These are phyloP conservation scores for Emmonsia crescens DNA, from an alignment of 2,329 filamentous ascomycete genomes.

Conservation along the genomic window DNA sequence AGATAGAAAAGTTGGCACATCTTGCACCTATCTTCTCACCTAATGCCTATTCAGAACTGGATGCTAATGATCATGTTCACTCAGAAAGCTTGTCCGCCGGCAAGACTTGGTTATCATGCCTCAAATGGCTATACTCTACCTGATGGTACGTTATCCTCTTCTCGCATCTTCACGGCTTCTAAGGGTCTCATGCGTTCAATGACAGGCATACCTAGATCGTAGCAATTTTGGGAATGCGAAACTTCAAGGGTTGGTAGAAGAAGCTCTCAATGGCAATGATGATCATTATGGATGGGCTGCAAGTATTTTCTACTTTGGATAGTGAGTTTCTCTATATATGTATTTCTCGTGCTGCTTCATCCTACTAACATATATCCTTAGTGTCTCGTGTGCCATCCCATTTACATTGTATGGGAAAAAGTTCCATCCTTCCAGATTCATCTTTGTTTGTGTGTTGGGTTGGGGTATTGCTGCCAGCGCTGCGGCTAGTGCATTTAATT, in stretches of 20 bases:
- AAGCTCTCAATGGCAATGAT: conserved; percentile 8
- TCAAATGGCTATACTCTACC: conserved; percentile 10
- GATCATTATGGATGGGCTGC: conserved; percentile 11
- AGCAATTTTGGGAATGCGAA: conserved; percentile 14
- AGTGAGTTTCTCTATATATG: conserved; percentile 5
- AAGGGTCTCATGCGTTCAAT: neutral
- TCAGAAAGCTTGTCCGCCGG: conserved; percentile 11
- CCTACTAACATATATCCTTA: conserved; percentile 4
- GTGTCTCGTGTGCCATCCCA: conserved; percentile 10
- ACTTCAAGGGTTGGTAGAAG: conserved; percentile 10
- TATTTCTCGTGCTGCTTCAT: neutral
- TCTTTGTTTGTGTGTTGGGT: conserved; percentile 11
- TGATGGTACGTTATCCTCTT: conserved; percentile 7
- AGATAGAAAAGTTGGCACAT: conserved; percentile 9
- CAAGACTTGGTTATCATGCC: conserved; percentile 14
- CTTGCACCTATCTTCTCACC: no score
- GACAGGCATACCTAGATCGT: conserved; percentile 12
- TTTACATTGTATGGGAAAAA: no score
- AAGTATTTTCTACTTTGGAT: conserved; percentile 14
- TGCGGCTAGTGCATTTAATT: conserved; percentile 45
- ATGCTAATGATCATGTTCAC: neutral
- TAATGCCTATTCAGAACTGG: neutral
- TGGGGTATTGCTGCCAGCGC: conserved; percentile 48
- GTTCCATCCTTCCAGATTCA: conserved; percentile 12
- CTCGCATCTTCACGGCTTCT: neutral